Evolutionary conservation across 345 rosid species (phyloP), one percentile per base, ranked within the genome.

Genomic region (Orychophragmus violaceus): DNA sequence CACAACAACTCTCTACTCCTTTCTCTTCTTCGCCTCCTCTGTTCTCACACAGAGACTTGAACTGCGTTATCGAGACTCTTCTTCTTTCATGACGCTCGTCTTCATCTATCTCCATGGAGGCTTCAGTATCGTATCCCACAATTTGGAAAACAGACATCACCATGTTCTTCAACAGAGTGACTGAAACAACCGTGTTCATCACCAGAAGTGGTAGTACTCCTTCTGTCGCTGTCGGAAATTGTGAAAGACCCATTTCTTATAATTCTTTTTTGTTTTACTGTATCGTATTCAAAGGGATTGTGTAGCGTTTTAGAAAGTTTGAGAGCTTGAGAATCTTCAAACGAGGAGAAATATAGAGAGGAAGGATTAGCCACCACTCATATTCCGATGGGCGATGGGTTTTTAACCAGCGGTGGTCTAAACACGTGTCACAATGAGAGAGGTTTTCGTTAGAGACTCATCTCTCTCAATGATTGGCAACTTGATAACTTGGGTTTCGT

Each of bases 181-280:
- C 80, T 28, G 84, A 82, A 49, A 85, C 52, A 64, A 84, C 82
- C 2, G 86, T 82, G 85, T 82, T 83, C 81, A 87, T 74, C 35
- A 86, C 85, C 9, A 92, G 79, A 61, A 86, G 80, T 10, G 89
- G 89, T 0, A 92, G 73, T 48, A 83, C 75, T 19, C 95, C 95
- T 54, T 84, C 95, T 0, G 86, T 66, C 7, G 87, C 64, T 35
- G 72, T 68, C 2, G 88, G 93, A 69, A 80, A 89, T 21, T 74
- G 85, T 17, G 93, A 80, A 39, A 89, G 79, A 14, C 98, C 98
- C 98, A 92, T 92, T 8, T 27, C 11, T 0, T 9, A 2, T 0
- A 44, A 6, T n/a, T n/a, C n/a, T 12, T 32, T 28, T 24, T 45
- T 45, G 11, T 1, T 5, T 0, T n/a, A n/a, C 0, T 30, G 9